phyloP scores from a whole-genome alignment of 768 basidiomycete genomes.

The Sporobolomyces pararoseus region DNA sequence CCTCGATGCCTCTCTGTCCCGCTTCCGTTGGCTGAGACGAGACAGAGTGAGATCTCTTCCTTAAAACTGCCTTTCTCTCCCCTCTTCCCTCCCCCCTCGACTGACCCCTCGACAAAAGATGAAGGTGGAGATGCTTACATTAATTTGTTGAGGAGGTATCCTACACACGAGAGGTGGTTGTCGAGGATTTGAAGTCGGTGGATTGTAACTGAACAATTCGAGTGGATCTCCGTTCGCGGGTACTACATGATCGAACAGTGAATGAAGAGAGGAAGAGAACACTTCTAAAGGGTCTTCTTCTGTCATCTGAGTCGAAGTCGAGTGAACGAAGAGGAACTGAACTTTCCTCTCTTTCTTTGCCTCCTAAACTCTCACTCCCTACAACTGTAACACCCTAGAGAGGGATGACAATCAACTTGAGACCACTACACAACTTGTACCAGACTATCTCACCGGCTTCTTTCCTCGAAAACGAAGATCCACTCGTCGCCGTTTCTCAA shows the following conservation, averaged over 20 bases:
- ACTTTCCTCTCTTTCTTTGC: too few species aligned
- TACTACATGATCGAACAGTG: too few species aligned
- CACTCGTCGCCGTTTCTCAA: conserved; percentile 3
- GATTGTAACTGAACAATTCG: conserved; percentile 28
- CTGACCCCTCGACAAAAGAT: background rate
- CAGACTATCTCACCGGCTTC: conserved; percentile 4
- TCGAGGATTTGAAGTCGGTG: background rate
- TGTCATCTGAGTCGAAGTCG: background rate
- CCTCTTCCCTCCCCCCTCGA: background rate
- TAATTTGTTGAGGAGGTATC: conserved; percentile 30
- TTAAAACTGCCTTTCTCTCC: background rate
- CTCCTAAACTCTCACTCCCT: background rate
- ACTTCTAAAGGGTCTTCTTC: conserved; percentile 20
- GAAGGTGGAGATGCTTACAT: background rate
- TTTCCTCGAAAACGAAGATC: background rate
- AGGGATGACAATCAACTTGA: background rate
- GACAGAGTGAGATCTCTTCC: too few species aligned
- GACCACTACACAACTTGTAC: conserved; percentile 11
- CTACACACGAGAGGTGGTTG: conserved; percentile 3
- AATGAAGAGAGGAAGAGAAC: conserved; percentile 23
- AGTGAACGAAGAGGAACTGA: conserved; percentile 3
- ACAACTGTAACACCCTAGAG: background rate
- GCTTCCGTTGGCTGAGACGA: too few species aligned
- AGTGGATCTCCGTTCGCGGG: too few species aligned
- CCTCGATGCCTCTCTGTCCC: too few species aligned